These are phyloP conservation scores for Zymoseptoria brevis DNA, from an alignment of 2,329 filamentous ascomycete species.

Conservation along the genomic window DNA sequence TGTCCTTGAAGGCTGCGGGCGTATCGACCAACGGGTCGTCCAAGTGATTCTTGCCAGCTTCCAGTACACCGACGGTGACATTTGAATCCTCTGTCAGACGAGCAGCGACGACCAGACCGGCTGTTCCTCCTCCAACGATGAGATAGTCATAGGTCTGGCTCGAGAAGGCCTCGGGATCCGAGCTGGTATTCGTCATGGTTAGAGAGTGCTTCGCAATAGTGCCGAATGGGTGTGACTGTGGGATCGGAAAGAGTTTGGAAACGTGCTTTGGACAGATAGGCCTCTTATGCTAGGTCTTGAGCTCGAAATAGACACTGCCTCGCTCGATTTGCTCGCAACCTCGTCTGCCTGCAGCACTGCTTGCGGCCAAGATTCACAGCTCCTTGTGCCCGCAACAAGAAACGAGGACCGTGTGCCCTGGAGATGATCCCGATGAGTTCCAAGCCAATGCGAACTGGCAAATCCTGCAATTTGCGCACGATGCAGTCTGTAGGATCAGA, in stretches of 20 bases:
- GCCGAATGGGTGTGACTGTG: not conserved
- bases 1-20: conserved; percentile 15
- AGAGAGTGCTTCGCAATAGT: too few relatives aligned
- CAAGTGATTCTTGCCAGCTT: conserved; percentile 22
- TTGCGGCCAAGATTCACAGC: too few relatives aligned
- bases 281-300: not conserved
- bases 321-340: too few relatives aligned
- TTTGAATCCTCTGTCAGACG: conserved; percentile 22
- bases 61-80: conserved; percentile 27
- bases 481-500: too few relatives aligned
- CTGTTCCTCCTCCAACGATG: conserved; percentile 26
- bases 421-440: too few relatives aligned
- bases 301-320: not conserved
- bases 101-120: conserved; percentile 23
- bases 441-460: too few relatives aligned
- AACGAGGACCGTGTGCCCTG: too few relatives aligned
- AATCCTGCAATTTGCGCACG: too few relatives aligned
- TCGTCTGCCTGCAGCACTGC: too few relatives aligned
- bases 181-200: not conserved
- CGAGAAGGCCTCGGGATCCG: conserved; percentile 1
- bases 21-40: conserved; percentile 17
- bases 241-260: not conserved
- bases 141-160: conserved; percentile 18
- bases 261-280: not conserved
- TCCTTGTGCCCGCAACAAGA: too few relatives aligned